These are phyloP conservation scores for Biscogniauxia sp. DNA, from an alignment of 2,329 filamentous ascomycete genomes.

Conservation along the genomic window DNA sequence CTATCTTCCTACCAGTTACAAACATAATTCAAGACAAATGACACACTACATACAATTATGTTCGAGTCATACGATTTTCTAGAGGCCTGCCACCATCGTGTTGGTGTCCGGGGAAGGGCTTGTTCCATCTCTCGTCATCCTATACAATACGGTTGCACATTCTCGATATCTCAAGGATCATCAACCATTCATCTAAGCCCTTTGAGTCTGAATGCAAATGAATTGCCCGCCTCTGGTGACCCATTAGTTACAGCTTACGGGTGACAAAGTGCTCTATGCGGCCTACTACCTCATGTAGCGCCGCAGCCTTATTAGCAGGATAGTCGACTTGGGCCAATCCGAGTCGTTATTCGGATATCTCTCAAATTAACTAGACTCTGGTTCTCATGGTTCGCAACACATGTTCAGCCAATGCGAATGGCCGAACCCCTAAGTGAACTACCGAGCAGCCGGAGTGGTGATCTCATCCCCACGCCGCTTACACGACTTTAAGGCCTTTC, in stretches of 20 bases:
- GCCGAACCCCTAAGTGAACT: background rate
- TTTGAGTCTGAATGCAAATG: slow-evolving; percentile 14
- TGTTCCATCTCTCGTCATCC: slow-evolving; percentile 20
- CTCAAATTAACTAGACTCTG: slow-evolving; percentile 20
- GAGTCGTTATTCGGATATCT: slow-evolving; percentile 11
- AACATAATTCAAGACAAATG: background rate
- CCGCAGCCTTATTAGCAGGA: slow-evolving; percentile 18
- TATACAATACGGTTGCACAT: slow-evolving; percentile 13
- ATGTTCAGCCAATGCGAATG: background rate
- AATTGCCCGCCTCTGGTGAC: slow-evolving; percentile 19
- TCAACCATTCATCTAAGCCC: slow-evolving; percentile 13
- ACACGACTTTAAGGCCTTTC: background rate
- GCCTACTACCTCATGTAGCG: slow-evolving; percentile 15
- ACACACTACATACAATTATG: background rate
- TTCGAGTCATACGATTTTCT: slow-evolving; percentile 11
- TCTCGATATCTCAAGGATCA: slow-evolving; percentile 12
- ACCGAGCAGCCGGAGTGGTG: background rate
- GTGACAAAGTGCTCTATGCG: slow-evolving; percentile 14
- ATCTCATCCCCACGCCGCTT: background rate
- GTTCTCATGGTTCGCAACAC: background rate
- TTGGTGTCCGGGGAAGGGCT: background rate
- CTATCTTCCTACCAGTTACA: slow-evolving; percentile 7
- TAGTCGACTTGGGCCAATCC: slow-evolving; percentile 18
- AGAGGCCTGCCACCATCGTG: slow-evolving; percentile 5
- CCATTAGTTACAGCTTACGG: slow-evolving; percentile 16